Evolutionary conservation across 179 eudicot species (phyloP).

Genomic region (Spergularia azorica): DNA sequence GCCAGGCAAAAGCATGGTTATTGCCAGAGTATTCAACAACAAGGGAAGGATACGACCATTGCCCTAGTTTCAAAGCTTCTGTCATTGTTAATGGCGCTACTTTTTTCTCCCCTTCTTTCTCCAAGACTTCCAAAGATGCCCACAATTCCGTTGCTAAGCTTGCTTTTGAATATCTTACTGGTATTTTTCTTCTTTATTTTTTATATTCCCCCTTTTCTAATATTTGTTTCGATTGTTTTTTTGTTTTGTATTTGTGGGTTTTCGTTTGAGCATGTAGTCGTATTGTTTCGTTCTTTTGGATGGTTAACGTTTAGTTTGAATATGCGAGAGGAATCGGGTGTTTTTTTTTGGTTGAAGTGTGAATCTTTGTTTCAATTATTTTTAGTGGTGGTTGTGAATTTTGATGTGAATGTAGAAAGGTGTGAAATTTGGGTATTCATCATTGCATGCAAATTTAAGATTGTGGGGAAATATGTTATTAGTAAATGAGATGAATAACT

Average conservation of each 20-base stretch:
- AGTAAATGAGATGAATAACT: not conserved
- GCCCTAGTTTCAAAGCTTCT: constrained; percentile 37
- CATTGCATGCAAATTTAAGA: constrained; percentile 5
- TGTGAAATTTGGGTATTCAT: not conserved
- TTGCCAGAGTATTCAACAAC: constrained; percentile 31
- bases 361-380: too few relatives aligned
- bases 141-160: constrained; percentile 39
- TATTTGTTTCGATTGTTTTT: not conserved
- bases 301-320: constrained; percentile 5
- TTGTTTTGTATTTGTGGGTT: not conserved
- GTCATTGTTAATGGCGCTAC: constrained; percentile 35
- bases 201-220: not conserved
- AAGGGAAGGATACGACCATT: constrained; percentile 40
- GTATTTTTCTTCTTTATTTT: constrained; percentile 13
- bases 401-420: not conserved
- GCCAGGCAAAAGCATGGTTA: constrained; percentile 31
- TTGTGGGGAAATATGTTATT: not conserved
- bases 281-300: not conserved
- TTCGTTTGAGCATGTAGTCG: too few relatives aligned
- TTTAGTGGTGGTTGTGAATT: too few relatives aligned
- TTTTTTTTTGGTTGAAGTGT: too few relatives aligned
- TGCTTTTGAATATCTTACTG: constrained; percentile 38
- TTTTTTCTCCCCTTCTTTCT: constrained; percentile 16
- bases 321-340: too few relatives aligned
- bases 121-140: constrained; percentile 37